A percentile compares a stretch with the other conserved stretches of the same genome.
These are phyloP conservation scores for Paecilomyces variotii DNA, from an alignment of 2,329 filamentous ascomycete species.

Conservation along the genomic window DNA sequence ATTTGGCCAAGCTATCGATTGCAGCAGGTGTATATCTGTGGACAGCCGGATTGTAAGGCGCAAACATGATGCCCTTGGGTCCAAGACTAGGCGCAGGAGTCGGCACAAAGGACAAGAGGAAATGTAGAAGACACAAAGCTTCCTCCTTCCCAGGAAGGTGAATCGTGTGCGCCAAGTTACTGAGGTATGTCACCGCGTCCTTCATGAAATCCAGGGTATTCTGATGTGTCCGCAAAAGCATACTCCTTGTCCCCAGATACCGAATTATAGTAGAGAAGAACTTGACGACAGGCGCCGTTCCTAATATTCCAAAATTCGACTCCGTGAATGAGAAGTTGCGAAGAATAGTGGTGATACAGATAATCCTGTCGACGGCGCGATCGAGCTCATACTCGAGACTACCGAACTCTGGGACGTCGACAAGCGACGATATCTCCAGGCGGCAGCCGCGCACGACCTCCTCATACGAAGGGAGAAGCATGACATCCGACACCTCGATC, in stretches of 20 bases:
- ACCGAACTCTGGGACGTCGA: slow-evolving; percentile 66
- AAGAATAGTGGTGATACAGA: slow-evolving; percentile 86
- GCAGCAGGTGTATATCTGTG: slow-evolving; percentile 87
- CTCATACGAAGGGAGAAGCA: slow-evolving; percentile 77
- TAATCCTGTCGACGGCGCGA: slow-evolving; percentile 73
- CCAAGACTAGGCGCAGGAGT: slow-evolving; percentile 58
- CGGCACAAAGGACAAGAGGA: slow-evolving; percentile 84
- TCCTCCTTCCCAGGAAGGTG: slow-evolving; percentile 82
- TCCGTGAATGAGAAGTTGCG: slow-evolving; percentile 84
- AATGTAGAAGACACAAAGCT: slow-evolving; percentile 75
- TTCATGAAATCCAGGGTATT: slow-evolving; percentile 98
- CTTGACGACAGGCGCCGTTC: slow-evolving; percentile 69
- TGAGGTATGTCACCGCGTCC: slow-evolving; percentile 79
- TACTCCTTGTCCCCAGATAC: slow-evolving; percentile 79
- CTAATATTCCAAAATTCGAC: slow-evolving; percentile 67
- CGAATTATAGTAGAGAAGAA: slow-evolving; percentile 78
- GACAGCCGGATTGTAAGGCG: slow-evolving; percentile 67
- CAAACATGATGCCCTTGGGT: slow-evolving; percentile 60
- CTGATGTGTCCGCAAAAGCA: slow-evolving; percentile 69
- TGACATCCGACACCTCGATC: slow-evolving; percentile 76
- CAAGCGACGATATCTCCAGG: slow-evolving; percentile 62
- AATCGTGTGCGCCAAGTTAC: slow-evolving; percentile 74
- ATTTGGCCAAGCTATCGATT: slow-evolving; percentile 81
- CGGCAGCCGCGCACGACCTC: slow-evolving; percentile 75
- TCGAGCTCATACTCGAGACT: slow-evolving; percentile 73